A percentile compares a stretch with the other conserved stretches of the same genome.
Conservation (phyloP, 208 protist species). For the Acanthamoeba healyi region DNA sequence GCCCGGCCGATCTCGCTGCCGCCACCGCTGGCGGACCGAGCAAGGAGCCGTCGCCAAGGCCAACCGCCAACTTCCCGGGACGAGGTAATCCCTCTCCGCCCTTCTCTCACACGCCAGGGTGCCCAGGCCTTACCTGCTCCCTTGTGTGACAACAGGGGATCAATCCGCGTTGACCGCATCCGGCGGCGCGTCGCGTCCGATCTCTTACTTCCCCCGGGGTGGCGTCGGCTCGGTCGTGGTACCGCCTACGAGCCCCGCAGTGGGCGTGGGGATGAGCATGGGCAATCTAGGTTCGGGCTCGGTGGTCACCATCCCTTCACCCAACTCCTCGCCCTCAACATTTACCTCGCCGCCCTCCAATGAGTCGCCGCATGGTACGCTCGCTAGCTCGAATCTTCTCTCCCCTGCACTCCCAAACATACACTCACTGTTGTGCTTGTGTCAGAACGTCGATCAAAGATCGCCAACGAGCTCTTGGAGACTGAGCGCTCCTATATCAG, state of each 20-base stretch:
- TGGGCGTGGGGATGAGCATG: neutral
- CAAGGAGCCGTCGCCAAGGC: neutral
- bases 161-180: neutral
- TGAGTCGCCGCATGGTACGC: neutral
- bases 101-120: no score
- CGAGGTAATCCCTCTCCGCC: neutral
- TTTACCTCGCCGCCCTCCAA: neutral
- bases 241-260: neutral
- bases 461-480: constrained; percentile 33
- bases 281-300: neutral
- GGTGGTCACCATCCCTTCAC: neutral
- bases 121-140: no score
- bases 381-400: neutral
- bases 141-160: neutral
- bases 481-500: constrained; percentile 49
- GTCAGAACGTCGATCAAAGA: constrained; percentile 17
- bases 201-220: neutral
- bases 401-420: no score
- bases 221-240: neutral
- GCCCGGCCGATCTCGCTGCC: neutral
- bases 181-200: neutral
- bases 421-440: neutral
- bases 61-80: neutral
- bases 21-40: neutral
- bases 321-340: neutral